A percentile compares a stretch with the other conserved stretches of the same genome.
Conservation (phyloP, 1,284 basidiomycete species). For the Hemileia vastatrix region DNA sequence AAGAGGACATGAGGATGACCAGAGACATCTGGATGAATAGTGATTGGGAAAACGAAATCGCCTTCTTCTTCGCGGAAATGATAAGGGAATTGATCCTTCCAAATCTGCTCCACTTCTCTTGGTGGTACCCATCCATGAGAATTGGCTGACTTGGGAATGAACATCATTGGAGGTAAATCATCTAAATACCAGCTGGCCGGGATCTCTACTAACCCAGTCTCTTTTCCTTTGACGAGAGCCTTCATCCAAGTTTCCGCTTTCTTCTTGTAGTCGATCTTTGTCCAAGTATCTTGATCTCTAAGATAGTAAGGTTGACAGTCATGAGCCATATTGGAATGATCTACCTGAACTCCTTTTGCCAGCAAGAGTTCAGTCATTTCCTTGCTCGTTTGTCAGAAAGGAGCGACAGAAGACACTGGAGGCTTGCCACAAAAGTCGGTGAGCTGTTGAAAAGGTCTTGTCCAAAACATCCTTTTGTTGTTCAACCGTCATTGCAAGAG, state of each 20-base stretch:
- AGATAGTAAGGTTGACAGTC: conserved; percentile 64
- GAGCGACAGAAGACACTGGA: conserved; percentile 60
- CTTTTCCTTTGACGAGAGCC: conserved; percentile 57
- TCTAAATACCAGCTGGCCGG: conserved; percentile 64
- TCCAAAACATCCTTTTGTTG: conserved; percentile 66
- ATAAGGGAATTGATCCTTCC: conserved; percentile 66
- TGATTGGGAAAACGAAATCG: conserved; percentile 65
- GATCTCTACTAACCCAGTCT: conserved; percentile 62
- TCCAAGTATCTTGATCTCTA: conserved; percentile 61
- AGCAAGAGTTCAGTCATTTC: conserved; percentile 61
- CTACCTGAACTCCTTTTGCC: conserved; percentile 65
- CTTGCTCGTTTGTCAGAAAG: conserved; percentile 68
- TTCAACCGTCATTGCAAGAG: conserved; percentile 54
- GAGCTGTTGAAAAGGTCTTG: conserved; percentile 56
- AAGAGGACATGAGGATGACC: conserved; percentile 59
- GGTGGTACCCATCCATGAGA: conserved; percentile 65
- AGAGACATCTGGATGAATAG: conserved; percentile 68
- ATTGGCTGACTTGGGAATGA: conserved; percentile 58
- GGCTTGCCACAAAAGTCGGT: conserved; percentile 60
- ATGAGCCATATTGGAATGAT: conserved; percentile 47
- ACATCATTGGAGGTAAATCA: conserved; percentile 65
- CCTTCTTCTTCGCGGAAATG: conserved; percentile 58
- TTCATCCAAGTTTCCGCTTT: conserved; percentile 65
- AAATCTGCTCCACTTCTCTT: conserved; percentile 60
- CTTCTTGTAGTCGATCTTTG: conserved; percentile 58